A percentile compares a stretch with the other conserved stretches of the same genome.
Evolutionary conservation across 2,329 filamentous ascomycete genomes (phyloP).

Genomic region (Rhexocercosporidium sp.): DNA sequence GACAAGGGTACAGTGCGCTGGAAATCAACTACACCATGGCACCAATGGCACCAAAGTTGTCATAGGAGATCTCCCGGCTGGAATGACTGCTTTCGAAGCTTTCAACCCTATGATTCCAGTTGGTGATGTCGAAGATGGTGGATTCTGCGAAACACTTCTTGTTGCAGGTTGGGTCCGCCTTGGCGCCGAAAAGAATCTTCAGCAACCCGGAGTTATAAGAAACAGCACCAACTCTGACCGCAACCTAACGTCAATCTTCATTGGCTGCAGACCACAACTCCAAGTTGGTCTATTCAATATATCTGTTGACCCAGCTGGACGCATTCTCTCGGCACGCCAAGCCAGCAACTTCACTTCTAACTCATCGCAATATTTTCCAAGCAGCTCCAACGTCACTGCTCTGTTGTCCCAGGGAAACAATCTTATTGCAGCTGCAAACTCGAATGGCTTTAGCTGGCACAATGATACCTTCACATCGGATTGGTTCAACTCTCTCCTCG

Average conservation of each 20-base stretch:
- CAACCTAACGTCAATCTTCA: conserved; percentile 28
- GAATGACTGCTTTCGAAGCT: conserved; percentile 17
- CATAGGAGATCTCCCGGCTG: not conserved
- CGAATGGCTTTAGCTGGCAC: conserved; percentile 47
- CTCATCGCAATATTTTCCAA: not conserved
- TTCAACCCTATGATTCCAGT: conserved; percentile 17
- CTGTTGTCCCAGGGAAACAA: conserved; percentile 11
- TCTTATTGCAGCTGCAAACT: conserved; percentile 10
- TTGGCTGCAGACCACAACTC: conserved; percentile 46
- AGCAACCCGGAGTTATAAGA: not conserved
- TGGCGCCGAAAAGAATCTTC: not conserved
- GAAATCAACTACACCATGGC: not conserved
- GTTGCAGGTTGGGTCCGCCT: conserved; percentile 29
- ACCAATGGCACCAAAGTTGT: not conserved
- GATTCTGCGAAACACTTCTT: conserved; percentile 20
- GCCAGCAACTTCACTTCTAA: conserved; percentile 11
- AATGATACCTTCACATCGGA: conserved; percentile 51
- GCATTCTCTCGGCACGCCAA: conserved; percentile 34
- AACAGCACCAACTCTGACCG: not conserved
- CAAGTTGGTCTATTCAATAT: conserved; percentile 43
- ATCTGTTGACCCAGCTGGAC: conserved; percentile 42
- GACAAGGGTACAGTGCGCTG: not conserved
- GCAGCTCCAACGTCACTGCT: not conserved
- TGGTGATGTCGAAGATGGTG: conserved; percentile 6
- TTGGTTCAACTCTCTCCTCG: conserved; percentile 55